Percentiles rank a stretch among this genome's conserved stretches.
Evolutionary conservation across 2,329 filamentous ascomycete genomes (phyloP).

Genomic region (Pseudogymnoascus sp.): DNA sequence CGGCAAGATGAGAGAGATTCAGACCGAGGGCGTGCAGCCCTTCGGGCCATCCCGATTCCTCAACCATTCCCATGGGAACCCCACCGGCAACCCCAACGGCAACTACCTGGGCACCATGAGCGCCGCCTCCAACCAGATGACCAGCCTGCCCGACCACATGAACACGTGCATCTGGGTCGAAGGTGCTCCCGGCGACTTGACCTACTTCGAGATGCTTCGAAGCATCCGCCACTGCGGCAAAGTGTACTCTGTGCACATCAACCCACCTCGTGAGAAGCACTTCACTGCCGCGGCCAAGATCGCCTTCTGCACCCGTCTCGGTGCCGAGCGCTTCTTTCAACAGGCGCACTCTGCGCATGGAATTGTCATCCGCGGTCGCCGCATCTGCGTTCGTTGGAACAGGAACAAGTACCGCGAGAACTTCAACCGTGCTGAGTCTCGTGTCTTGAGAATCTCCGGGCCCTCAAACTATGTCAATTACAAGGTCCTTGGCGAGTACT

Average conservation of each 20-base stretch:
- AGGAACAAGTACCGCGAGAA: constrained; percentile 9
- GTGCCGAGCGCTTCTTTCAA: background rate
- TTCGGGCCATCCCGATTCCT: background rate
- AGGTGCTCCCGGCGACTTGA: constrained; percentile 12
- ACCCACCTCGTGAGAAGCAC: constrained; percentile 8
- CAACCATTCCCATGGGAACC: background rate
- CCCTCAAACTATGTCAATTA: background rate
- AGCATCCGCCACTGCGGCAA: constrained; percentile 15
- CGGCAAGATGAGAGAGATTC: background rate
- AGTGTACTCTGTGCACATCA: constrained; percentile 15
- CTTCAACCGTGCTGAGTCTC: constrained; percentile 9
- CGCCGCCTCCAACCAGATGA: background rate
- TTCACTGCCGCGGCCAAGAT: constrained; percentile 16
- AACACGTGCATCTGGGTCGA: constrained; percentile 21
- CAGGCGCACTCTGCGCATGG: background rate
- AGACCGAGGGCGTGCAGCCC: background rate
- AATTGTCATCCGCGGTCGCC: constrained; percentile 9
- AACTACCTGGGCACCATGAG: constrained; percentile 5
- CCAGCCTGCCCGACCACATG: constrained; percentile 11
- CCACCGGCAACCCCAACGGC: background rate
- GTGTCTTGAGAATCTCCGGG: constrained; percentile 13
- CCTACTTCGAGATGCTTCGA: constrained; percentile 14
- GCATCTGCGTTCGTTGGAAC: constrained; percentile 12
- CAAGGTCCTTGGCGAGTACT: background rate
- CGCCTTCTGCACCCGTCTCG: constrained; percentile 12